Base-by-base conservation (phyloP, 176 grass and related monocot genomes). In the Poa annua region DNA sequence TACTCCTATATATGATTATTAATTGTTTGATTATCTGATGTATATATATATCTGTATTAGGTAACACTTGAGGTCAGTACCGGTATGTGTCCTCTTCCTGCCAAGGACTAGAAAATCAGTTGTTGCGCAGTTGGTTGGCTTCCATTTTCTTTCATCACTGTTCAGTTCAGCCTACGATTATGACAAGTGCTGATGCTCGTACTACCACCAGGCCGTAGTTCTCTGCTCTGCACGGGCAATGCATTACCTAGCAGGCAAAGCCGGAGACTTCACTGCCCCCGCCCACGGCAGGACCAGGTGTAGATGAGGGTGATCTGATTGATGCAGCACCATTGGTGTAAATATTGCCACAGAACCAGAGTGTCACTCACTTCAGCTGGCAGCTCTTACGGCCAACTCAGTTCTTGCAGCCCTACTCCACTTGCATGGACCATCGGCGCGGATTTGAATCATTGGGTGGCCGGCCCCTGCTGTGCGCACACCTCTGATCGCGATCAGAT, bases 401-500 rank as follows among this genome's bases (percentile, higher is more conserved):
- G 5, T 36, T 32, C 20, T 10, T 59, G 51, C 51, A n/a, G 34
- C 53, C 13, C 39, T 34, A 39, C 52, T 50, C 13, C 14, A 50
- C 48, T 16, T 25, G 22, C 0, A 41, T 11, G 64, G 79, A 29
- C 79, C 48, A 55, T n/a, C 44, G 0, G 19, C 78, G 20, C 78
- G 10, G 13, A 61, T 70, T 24, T 66, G 59, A 50, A 79, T 65
- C 77, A 80, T 50, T 21, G 8, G 42, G 9, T 66, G 62, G 32
- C 10, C 16, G 59, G 44, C 11, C 26, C 32, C 1, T 17, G 3
- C 0, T 24, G 36, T 45, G 67, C 7, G n/a, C n/a, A n/a, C n/a
- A 5, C 39, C 67, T 45, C 12, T 15, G 19, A 45, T 3, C 21
- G 1, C 48, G 59, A 21, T 17, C n/a, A 47, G 35, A 62, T 81